Base-by-base conservation (phyloP, 768 basidiomycete species). In the Suillus sp. region DNA sequence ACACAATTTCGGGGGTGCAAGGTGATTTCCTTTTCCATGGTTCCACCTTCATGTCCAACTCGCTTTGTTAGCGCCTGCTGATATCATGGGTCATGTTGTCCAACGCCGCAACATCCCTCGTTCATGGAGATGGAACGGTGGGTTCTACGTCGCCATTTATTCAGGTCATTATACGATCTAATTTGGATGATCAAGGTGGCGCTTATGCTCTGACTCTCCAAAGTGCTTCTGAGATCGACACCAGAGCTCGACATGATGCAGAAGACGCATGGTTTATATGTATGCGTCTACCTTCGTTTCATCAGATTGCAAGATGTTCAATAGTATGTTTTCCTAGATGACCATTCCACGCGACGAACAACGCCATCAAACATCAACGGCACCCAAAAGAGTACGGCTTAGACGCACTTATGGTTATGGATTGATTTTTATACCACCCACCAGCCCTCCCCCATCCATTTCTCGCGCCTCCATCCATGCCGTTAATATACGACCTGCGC, bases 401-500 rank as follows among this genome's bases (percentile, higher is more conserved):
- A 20, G 37, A 62, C 3, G 2, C 13, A 14, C 16, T n/a, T 7
- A 9, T 27, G 27, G 2, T 37, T 9, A 1, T 30, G 4, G 5
- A 20, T 42, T 18, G 10, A 32, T 37, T 11, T 27, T 62, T 20
- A 62, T 61, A 6, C 22, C 2, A 37, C n/a, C 18, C 6, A 20
- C 14, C 38, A 50, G 25, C 34, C 27, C 2, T 0, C 30, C 48
- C 18, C 1, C 50, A 51, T 20, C 50, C 50, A 0, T 51, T 61
- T 35, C 59, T 61, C 3, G 58, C 60, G 1, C 50, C 50, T 16
- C 38, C 38, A 35, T 51, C 47, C 1, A 45, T 34, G 1, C 13
- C 59, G 6, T 32, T 64, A 7, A 30, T 62, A 27, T 64, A 64
- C 16, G 64, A 64, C 27, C 32, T 64, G n/a, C 61, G 61, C 32